phyloP scores from a whole-genome alignment of 495 filamentous ascomycete species.

The Penicillium macrosclerotiorum region DNA sequence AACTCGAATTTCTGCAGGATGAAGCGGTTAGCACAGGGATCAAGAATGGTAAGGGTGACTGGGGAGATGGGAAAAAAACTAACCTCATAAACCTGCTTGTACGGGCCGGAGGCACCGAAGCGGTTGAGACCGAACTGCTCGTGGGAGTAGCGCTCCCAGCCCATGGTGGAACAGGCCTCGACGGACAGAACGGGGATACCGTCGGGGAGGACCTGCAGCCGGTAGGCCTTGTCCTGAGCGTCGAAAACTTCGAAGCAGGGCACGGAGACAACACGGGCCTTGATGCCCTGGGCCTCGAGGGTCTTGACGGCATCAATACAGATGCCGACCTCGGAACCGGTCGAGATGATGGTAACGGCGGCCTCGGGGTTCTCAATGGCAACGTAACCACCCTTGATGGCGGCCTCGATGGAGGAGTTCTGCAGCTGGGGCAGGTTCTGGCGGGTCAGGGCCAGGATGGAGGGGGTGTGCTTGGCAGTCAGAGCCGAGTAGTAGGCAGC shows the following conservation, averaged over 20 bases:
- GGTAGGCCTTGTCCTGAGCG: conserved; percentile 89
- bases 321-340: conserved; percentile 93
- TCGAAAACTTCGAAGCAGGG: conserved; percentile 99
- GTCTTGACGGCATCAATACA: conserved; percentile 87
- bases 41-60: background rate
- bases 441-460: conserved; percentile 90
- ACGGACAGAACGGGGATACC: conserved; percentile 91
- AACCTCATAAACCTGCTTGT: conserved; percentile 97
- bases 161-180: conserved; percentile 89
- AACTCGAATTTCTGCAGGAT: conserved; percentile 89
- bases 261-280: conserved; percentile 90
- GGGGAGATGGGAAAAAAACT: no score
- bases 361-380: conserved; percentile 80
- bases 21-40: conserved; percentile 7
- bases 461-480: conserved; percentile 85
- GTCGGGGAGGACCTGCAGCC: conserved; percentile 84
- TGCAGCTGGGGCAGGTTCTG: conserved; percentile 99
- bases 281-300: conserved; percentile 82
- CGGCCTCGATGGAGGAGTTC: conserved; percentile 81
- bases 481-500: conserved; percentile 96
- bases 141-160: conserved; percentile 97
- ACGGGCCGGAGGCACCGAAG: conserved; percentile 94
- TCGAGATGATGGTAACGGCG: conserved; percentile 86
- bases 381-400: conserved; percentile 93
- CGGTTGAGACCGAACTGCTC: conserved; percentile 99